A percentile compares a stretch with the other conserved stretches of the same genome.
Conservation (phyloP, 352 stramenopile species). For the Plasmopara muralis region DNA sequence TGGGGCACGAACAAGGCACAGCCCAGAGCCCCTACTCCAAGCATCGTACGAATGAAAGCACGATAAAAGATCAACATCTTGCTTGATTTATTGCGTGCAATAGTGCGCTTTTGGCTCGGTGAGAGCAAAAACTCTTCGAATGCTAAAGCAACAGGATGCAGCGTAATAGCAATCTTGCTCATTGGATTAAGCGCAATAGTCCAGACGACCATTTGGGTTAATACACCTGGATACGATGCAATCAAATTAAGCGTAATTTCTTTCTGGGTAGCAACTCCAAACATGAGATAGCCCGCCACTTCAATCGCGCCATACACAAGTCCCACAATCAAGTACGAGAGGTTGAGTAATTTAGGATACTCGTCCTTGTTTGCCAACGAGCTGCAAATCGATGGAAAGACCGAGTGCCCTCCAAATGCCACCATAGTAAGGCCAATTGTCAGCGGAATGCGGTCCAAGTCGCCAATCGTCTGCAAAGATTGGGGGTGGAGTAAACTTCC, state of each 20-base stretch:
- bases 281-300: conserved; percentile 80
- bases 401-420: conserved; percentile 80
- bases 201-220: conserved; percentile 70
- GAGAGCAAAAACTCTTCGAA: conserved; percentile 71
- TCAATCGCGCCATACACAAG: conserved; percentile 72
- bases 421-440: conserved; percentile 84
- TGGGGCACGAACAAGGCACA: conserved; percentile 72
- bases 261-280: conserved; percentile 66
- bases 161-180: conserved; percentile 84
- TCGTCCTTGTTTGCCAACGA: conserved; percentile 57
- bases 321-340: conserved; percentile 67
- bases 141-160: conserved; percentile 70
- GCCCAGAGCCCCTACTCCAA: conserved; percentile 47
- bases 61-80: conserved; percentile 44
- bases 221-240: conserved; percentile 42
- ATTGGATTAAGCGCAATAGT: conserved; percentile 82
- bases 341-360: conserved; percentile 64
- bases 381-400: conserved; percentile 87
- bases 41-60: conserved; percentile 52
- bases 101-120: conserved; percentile 26
- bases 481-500: conserved; percentile 65
- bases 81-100: conserved; percentile 19
- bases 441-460: conserved; percentile 61
- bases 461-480: conserved; percentile 50
- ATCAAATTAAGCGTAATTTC: conserved; percentile 85